phyloP scores from a whole-genome alignment of 768 basidiomycete species.

The Candolleomyces efflorescens region DNA sequence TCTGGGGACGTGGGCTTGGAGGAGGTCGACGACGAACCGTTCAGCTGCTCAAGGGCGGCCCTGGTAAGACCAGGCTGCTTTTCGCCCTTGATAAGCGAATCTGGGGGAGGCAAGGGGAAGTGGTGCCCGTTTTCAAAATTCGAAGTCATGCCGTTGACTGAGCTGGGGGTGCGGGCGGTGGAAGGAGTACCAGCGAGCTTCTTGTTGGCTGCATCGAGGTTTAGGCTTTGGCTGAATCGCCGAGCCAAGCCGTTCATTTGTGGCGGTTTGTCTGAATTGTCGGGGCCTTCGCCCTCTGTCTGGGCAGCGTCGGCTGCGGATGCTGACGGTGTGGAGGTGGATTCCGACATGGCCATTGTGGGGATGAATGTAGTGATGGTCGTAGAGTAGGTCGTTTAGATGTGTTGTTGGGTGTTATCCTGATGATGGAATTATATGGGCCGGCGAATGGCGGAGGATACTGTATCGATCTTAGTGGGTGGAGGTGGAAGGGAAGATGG shows the following conservation, averaged over 20 bases:
- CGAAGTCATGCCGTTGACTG: slow-evolving; percentile 11
- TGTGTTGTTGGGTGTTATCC: slow-evolving; percentile 7
- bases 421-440: slow-evolving; percentile 15
- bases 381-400: slow-evolving; percentile 15
- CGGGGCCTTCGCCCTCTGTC: slow-evolving; percentile 52
- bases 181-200: slow-evolving; percentile 11
- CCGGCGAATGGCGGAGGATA: slow-evolving; percentile 13
- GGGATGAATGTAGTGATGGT: slow-evolving; percentile 15
- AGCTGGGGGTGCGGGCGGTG: slow-evolving; percentile 13
- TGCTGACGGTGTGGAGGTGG: too few relatives aligned
- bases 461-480: slow-evolving; percentile 17
- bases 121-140: slow-evolving; percentile 17
- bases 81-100: slow-evolving; percentile 39
- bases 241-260: slow-evolving; percentile 26
- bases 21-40: neutral
- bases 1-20: neutral
- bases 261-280: slow-evolving; percentile 59
- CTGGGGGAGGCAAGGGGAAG: slow-evolving; percentile 51
- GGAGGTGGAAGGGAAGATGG: slow-evolving; percentile 1
- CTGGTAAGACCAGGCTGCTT: slow-evolving; percentile 51
- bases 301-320: slow-evolving; percentile 47
- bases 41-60: slow-evolving; percentile 38
- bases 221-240: slow-evolving; percentile 20
- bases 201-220: slow-evolving; percentile 13
- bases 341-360: slow-evolving; percentile 41